These are phyloP conservation scores for Kernera saxatilis DNA, from an alignment of 345 rosid species.

Conservation along the genomic window DNA sequence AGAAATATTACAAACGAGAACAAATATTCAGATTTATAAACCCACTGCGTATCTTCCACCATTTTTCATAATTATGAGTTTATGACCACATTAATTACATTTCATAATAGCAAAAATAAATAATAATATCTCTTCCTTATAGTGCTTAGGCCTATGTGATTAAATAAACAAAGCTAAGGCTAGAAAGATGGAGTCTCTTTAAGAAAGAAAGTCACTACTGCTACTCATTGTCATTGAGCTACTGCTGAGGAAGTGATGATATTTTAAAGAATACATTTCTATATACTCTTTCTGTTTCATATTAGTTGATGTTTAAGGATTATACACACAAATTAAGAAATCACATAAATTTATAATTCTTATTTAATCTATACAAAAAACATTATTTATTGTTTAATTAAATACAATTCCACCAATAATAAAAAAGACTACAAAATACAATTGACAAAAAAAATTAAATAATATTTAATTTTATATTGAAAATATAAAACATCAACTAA, in stretches of 20 bases:
- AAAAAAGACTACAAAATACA: too few relatives aligned
- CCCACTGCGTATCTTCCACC: conserved; percentile 5
- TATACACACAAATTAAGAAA: too few relatives aligned
- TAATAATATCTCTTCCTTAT: neutral
- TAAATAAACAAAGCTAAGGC: conserved; percentile 11
- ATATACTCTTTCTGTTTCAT: too few relatives aligned
- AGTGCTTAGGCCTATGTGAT: conserved; percentile 8
- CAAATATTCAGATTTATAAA: neutral
- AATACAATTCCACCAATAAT: too few relatives aligned
- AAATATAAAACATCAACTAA: too few relatives aligned
- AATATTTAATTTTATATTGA: too few relatives aligned
- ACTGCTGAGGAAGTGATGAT: conserved; percentile 8
- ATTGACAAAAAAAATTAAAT: too few relatives aligned
- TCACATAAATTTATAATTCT: too few relatives aligned
- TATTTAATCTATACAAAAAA: too few relatives aligned
- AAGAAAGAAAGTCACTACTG: neutral
- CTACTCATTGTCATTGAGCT: conserved; percentile 5
- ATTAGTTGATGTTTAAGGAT: too few relatives aligned
- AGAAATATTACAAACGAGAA: neutral
- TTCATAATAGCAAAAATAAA: neutral
- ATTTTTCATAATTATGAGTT: neutral
- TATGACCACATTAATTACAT: neutral
- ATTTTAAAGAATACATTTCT: neutral
- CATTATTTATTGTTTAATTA: too few relatives aligned
- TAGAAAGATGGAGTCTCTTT: conserved; percentile 11